phyloP scores from a whole-genome alignment of 2,329 filamentous ascomycete genomes.

The Paraphaeosphaeria minitans region DNA sequence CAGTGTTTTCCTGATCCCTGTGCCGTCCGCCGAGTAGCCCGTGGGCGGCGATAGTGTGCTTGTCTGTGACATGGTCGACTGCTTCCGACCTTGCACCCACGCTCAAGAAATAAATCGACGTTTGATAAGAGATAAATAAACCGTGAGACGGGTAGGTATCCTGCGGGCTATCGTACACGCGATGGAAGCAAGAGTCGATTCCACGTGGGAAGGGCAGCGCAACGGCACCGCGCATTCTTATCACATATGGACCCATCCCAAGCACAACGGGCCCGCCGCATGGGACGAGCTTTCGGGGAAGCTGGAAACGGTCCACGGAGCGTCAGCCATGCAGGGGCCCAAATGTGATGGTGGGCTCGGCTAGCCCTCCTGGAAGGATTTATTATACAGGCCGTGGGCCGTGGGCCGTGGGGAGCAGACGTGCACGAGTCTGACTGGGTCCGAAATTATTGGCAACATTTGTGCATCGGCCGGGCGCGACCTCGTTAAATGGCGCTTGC shows the following conservation, averaged over 20 bases:
- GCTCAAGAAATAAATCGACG: neutral
- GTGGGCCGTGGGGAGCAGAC: conserved; percentile 11
- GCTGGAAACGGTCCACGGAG: conserved; percentile 12
- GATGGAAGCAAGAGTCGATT: conserved; percentile 8
- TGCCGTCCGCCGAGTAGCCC: neutral
- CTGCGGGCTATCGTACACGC: neutral
- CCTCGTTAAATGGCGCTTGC: conserved; percentile 1
- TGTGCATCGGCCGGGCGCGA: neutral
- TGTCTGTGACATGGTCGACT: neutral
- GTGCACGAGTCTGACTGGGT: conserved; percentile 13
- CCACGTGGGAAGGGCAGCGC: conserved; percentile 9
- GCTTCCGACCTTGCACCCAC: neutral
- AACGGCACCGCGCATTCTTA: conserved; percentile 13
- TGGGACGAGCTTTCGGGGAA: conserved; percentile 15
- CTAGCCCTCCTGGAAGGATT: conserved; percentile 14
- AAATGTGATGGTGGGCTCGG: conserved; percentile 6
- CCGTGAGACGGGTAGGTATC: neutral
- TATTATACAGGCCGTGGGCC: too few relatives aligned
- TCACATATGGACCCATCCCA: conserved; percentile 10
- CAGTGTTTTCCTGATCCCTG: conserved; percentile 13
- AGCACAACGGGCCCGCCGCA: conserved; percentile 5
- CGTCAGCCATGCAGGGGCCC: conserved; percentile 8
- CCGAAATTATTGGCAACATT: conserved; percentile 7
- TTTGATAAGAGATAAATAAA: too few relatives aligned
- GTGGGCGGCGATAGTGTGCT: conserved; percentile 1